phyloP scores from a whole-genome alignment of 768 basidiomycete species.

The Hygrophorus russula region DNA sequence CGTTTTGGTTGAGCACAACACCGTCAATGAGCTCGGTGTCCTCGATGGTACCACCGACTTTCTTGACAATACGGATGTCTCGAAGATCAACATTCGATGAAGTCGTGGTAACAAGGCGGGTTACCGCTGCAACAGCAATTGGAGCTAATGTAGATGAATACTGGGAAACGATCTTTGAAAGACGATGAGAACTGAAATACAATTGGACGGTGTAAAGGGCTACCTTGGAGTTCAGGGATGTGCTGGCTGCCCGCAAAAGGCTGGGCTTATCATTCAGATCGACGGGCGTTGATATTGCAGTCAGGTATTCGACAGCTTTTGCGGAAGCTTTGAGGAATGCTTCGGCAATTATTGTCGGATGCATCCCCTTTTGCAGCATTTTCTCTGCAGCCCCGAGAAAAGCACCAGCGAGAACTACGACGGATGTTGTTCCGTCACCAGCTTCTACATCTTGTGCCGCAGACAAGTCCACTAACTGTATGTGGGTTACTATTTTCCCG shows the following conservation, averaged over 20 bases:
- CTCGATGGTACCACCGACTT: slow-evolving; percentile 97
- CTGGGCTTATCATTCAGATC: slow-evolving; percentile 80
- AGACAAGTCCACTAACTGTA: slow-evolving; percentile 90
- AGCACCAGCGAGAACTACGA: slow-evolving; percentile 93
- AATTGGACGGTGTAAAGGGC: slow-evolving; percentile 6
- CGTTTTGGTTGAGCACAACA: slow-evolving; percentile 94
- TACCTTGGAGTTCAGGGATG: slow-evolving; percentile 93
- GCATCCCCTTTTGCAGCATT: slow-evolving; percentile 92
- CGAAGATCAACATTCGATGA: slow-evolving; percentile 94
- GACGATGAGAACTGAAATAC: neutral
- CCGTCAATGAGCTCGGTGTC: slow-evolving; percentile 97
- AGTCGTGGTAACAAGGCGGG: slow-evolving; percentile 75
- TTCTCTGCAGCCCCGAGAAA: slow-evolving; percentile 92
- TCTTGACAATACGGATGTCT: slow-evolving; percentile 94
- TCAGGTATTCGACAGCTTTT: slow-evolving; percentile 90
- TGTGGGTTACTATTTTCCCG: neutral
- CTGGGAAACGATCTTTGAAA: slow-evolving; percentile 86
- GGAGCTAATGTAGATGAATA: slow-evolving; percentile 98
- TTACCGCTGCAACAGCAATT: slow-evolving; percentile 95
- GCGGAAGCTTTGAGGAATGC: slow-evolving; percentile 86
- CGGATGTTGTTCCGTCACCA: slow-evolving; percentile 95
- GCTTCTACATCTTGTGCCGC: slow-evolving; percentile 98
- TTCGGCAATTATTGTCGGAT: slow-evolving; percentile 95
- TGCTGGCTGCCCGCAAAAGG: slow-evolving; percentile 86
- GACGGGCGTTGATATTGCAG: slow-evolving; percentile 86